Percentiles rank a stretch among this genome's conserved stretches.
Conservation (phyloP, 495 filamentous ascomycete species). For the Penicillium soppii region DNA sequence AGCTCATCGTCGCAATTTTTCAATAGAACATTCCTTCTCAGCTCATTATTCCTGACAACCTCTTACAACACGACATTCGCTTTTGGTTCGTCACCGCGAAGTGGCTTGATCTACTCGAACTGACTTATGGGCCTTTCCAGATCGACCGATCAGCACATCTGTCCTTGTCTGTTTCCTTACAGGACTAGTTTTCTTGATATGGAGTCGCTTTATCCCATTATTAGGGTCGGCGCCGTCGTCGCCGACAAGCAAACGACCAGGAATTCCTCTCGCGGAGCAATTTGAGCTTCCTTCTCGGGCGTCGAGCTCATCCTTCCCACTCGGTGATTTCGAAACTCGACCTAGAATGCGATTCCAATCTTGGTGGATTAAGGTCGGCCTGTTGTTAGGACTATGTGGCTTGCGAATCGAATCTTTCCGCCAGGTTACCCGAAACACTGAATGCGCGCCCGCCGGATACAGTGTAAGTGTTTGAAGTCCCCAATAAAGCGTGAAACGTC, state of each 20-base stretch:
- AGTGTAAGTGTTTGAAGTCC: slow-evolving; percentile 31
- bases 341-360: slow-evolving; percentile 6
- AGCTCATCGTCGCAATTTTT: slow-evolving; percentile 11
- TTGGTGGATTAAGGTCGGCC: slow-evolving; percentile 27
- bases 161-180: slow-evolving; percentile 37
- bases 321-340: slow-evolving; percentile 6
- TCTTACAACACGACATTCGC: slow-evolving; percentile 41
- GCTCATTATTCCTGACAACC: slow-evolving; percentile 33
- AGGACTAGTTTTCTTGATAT: slow-evolving; percentile 30
- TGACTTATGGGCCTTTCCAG: slow-evolving; percentile 22
- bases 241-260: slow-evolving; percentile 17
- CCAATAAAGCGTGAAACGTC: neutral
- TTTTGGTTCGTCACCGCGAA: slow-evolving; percentile 36
- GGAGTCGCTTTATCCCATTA: slow-evolving; percentile 30
- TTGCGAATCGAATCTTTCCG: slow-evolving; percentile 42
- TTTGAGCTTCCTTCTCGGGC: slow-evolving; percentile 18
- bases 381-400: slow-evolving; percentile 30
- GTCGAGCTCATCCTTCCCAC: slow-evolving; percentile 13
- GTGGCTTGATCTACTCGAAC: neutral
- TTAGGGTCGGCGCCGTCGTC: slow-evolving; percentile 15
- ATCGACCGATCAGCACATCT: slow-evolving; percentile 41
- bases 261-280: slow-evolving; percentile 19
- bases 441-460: slow-evolving; percentile 42
- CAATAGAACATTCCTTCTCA: slow-evolving; percentile 35
- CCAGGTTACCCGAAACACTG: slow-evolving; percentile 31